These are phyloP conservation scores for Hortaea werneckii DNA, from an alignment of 2,329 filamentous ascomycete genomes.

Conservation along the genomic window DNA sequence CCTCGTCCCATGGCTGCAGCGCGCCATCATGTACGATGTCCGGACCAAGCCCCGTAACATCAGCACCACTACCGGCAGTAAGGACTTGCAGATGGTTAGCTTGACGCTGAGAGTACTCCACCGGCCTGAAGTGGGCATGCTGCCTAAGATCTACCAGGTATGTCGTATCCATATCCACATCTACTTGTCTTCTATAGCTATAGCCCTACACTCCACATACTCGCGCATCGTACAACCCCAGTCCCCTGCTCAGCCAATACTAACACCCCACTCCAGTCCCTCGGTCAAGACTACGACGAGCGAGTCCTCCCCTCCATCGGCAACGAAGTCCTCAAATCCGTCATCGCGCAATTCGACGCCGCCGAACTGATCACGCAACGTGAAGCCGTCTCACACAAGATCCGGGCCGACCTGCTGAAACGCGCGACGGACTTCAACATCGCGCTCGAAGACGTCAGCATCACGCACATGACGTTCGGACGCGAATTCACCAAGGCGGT, in stretches of 20 bases:
- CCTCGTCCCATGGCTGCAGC: slow-evolving; percentile 89
- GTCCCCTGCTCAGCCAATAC: background rate
- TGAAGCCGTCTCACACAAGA: slow-evolving; percentile 90
- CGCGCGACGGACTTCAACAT: slow-evolving; percentile 98
- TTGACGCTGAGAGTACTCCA: slow-evolving; percentile 92
- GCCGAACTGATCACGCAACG: slow-evolving; percentile 83
- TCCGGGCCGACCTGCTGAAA: slow-evolving; percentile 82
- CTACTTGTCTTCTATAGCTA: background rate
- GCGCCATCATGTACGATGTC: slow-evolving; percentile 90
- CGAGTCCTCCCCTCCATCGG: slow-evolving; percentile 45
- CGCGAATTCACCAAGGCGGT: slow-evolving; percentile 98
- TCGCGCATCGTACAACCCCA: background rate
- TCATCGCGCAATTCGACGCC: slow-evolving; percentile 45
- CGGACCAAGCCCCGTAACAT: slow-evolving; percentile 96
- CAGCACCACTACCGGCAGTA: slow-evolving; percentile 91
- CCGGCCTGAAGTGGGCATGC: slow-evolving; percentile 78
- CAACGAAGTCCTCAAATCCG: slow-evolving; percentile 46
- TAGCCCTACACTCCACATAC: background rate
- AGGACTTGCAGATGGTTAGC: slow-evolving; percentile 99
- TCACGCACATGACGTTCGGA: slow-evolving; percentile 99
- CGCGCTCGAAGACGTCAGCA: slow-evolving; percentile 94
- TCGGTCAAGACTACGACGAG: slow-evolving; percentile 93
- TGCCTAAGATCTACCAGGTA: slow-evolving; percentile 99
- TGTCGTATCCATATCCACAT: slow-evolving; percentile 18
- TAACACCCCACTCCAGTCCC: slow-evolving; percentile 54